Evolutionary conservation across 768 basidiomycete genomes (phyloP).

Genomic region (Pleurotus salmoneostramineus): DNA sequence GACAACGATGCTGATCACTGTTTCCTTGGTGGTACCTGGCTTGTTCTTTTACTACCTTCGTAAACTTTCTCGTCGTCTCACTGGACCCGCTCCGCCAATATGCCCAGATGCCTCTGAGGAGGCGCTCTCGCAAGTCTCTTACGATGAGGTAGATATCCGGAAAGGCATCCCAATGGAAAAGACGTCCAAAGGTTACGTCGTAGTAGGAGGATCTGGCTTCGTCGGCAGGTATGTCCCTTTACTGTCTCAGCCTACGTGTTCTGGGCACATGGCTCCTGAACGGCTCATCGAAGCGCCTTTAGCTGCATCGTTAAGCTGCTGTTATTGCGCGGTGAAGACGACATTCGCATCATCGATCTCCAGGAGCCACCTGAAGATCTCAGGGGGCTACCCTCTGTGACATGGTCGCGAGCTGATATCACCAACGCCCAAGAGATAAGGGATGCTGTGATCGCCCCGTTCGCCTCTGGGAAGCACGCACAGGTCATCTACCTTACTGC

Average conservation of each 20-base stretch:
- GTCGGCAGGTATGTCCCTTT: conserved; percentile 21
- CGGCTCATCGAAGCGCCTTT: background rate
- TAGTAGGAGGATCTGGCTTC: conserved; percentile 28
- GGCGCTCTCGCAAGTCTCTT: conserved; percentile 19
- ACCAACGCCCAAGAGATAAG: conserved; percentile 23
- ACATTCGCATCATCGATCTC: conserved; percentile 27
- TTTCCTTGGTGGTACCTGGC: too few relatives aligned
- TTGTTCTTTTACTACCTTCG: conserved; percentile 8
- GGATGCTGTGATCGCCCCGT: conserved; percentile 18
- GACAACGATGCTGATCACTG: too few relatives aligned
- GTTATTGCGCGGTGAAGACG: conserved; percentile 28
- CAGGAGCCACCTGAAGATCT: conserved; percentile 19
- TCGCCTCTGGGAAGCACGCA: conserved; percentile 32
- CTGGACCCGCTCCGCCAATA: conserved; percentile 7
- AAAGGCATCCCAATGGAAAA: conserved; percentile 18
- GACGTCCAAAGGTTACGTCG: conserved; percentile 22
- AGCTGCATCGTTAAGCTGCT: conserved; percentile 30
- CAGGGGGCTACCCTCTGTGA: conserved; percentile 21
- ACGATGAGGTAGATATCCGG: conserved; percentile 22
- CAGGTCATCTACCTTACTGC: conserved; percentile 56
- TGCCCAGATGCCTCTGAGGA: conserved; percentile 6
- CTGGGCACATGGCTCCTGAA: too few relatives aligned
- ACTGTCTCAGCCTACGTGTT: too few relatives aligned
- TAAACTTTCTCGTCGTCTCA: conserved; percentile 13
- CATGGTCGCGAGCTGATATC: conserved; percentile 25